Evolutionary conservation across 2,329 filamentous ascomycete species (phyloP).

Genomic region (Stachybotrys elegans): DNA sequence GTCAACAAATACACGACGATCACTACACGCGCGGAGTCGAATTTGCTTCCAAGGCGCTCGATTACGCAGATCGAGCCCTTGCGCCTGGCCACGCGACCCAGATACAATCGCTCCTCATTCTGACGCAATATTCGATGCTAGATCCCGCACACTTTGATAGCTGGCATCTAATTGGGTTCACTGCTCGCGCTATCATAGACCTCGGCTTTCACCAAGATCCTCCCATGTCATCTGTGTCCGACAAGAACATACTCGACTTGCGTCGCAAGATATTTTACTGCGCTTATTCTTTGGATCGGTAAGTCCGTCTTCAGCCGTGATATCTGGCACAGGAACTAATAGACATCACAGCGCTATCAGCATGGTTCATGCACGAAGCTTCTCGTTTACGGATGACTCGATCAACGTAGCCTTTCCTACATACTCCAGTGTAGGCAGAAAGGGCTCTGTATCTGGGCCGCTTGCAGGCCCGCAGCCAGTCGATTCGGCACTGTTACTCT

Average conservation of each 20-base stretch:
- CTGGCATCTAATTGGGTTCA: constrained; percentile 90
- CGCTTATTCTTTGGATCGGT: constrained; percentile 86
- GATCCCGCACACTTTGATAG: constrained; percentile 89
- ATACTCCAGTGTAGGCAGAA: constrained; percentile 34
- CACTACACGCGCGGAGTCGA: constrained; percentile 54
- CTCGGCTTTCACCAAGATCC: constrained; percentile 91
- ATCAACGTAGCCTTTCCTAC: constrained; percentile 75
- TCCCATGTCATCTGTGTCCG: constrained; percentile 60
- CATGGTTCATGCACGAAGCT: constrained; percentile 79
- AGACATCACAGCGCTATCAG: constrained; percentile 64
- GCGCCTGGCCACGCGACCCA: constrained; percentile 79
- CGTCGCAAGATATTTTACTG: constrained; percentile 85
- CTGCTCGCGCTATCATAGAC: constrained; percentile 81
- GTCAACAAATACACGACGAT: constrained; percentile 60
- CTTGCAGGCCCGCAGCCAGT: constrained; percentile 45
- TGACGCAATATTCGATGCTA: constrained; percentile 85
- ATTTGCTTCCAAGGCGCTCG: constrained; percentile 60
- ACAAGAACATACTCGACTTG: constrained; percentile 67
- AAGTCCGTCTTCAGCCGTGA: too few relatives aligned
- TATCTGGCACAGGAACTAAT: constrained; percentile 17
- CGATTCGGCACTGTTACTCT: constrained; percentile 70
- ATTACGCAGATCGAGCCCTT: constrained; percentile 75
- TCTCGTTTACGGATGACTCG: constrained; percentile 90
- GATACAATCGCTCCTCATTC: constrained; percentile 79
- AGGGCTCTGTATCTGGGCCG: constrained; percentile 35